Percentiles rank a stretch among this genome's conserved stretches.
phyloP scores from a whole-genome alignment of 2,329 filamentous ascomycete species.

The Hymenoscyphus fraxineus region DNA sequence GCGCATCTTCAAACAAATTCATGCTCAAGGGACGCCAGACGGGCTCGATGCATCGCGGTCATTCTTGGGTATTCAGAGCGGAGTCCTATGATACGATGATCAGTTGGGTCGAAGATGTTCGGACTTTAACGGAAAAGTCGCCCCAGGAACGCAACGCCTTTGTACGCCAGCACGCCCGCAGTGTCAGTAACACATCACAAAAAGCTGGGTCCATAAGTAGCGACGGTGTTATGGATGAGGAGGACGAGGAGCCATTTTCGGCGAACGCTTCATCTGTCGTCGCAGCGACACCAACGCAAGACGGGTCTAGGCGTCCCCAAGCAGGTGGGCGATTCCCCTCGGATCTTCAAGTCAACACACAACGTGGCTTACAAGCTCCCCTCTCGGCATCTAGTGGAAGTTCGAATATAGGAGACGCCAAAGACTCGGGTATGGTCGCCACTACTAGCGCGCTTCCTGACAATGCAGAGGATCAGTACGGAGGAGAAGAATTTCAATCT shows the following conservation, averaged over 20 bases:
- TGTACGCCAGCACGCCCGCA: slow-evolving; percentile 76
- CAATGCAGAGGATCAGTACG: slow-evolving; percentile 28
- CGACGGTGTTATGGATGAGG: slow-evolving; percentile 74
- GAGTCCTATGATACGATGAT: slow-evolving; percentile 90
- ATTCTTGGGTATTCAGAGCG: slow-evolving; percentile 69
- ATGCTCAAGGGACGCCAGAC: slow-evolving; percentile 95
- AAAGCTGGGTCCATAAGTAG: slow-evolving; percentile 64
- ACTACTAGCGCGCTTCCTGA: slow-evolving; percentile 40
- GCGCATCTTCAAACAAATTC: slow-evolving; percentile 91
- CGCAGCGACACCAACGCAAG: slow-evolving; percentile 42
- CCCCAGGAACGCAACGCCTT: slow-evolving; percentile 86
- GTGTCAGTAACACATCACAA: slow-evolving; percentile 62
- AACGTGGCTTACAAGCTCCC: slow-evolving; percentile 75
- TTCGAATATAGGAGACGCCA: slow-evolving; percentile 51
- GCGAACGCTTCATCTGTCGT: slow-evolving; percentile 52
- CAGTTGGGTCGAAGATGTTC: slow-evolving; percentile 82
- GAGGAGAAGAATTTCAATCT: slow-evolving; percentile 43
- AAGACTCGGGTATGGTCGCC: slow-evolving; percentile 57
- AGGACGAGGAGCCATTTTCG: slow-evolving; percentile 62
- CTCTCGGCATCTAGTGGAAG: slow-evolving; percentile 79
- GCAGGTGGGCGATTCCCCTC: slow-evolving; percentile 96
- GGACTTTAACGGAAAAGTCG: slow-evolving; percentile 80
- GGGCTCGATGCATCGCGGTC: slow-evolving; percentile 81
- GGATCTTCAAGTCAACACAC: slow-evolving; percentile 77
- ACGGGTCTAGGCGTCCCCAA: slow-evolving; percentile 65